Evolutionary conservation across 2,329 filamentous ascomycete genomes (phyloP).

Genomic region (Mollisia scopiformis): DNA sequence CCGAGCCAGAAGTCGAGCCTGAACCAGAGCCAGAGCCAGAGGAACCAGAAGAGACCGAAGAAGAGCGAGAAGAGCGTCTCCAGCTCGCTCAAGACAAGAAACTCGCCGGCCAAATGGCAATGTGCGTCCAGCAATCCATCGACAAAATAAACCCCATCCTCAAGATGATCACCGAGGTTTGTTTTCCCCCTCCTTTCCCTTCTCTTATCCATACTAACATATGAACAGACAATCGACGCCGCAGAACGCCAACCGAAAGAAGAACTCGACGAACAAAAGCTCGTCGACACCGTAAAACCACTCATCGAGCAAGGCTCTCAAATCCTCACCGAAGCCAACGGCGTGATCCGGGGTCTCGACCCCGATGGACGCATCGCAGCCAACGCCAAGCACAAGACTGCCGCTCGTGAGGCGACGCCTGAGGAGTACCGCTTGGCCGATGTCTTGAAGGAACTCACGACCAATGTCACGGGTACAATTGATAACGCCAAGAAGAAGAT

Average conservation of each 20-base stretch:
- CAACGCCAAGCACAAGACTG: constrained; percentile 81
- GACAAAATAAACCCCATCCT: constrained; percentile 84
- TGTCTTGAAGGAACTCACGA: constrained; percentile 82
- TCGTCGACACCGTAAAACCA: constrained; percentile 85
- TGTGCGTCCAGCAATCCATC: constrained; percentile 75
- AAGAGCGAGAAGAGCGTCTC: constrained; percentile 59
- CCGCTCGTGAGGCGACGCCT: constrained; percentile 74
- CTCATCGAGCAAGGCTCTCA: constrained; percentile 84
- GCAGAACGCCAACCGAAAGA: constrained; percentile 82
- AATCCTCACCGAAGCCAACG: constrained; percentile 85
- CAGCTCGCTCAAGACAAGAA: constrained; percentile 70
- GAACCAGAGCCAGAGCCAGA: constrained; percentile 34
- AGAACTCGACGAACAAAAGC: constrained; percentile 86
- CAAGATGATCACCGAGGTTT: constrained; percentile 79
- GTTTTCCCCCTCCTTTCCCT: constrained; percentile 35
- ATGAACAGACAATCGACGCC: constrained; percentile 68
- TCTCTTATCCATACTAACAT: constrained; percentile 31
- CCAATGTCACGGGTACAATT: constrained; percentile 79
- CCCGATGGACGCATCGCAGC: constrained; percentile 85
- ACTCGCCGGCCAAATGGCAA: constrained; percentile 75
- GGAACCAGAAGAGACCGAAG: constrained; percentile 49
- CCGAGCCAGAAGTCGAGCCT: constrained; percentile 39
- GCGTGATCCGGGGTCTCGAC: constrained; percentile 83
- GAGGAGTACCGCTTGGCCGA: constrained; percentile 88
- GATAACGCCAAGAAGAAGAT: constrained; percentile 89